Evolutionary conservation across 2,329 filamentous ascomycete species (phyloP), one percentile per base, ranked within the genome.

Genomic region (Arthroderma sp.): DNA sequence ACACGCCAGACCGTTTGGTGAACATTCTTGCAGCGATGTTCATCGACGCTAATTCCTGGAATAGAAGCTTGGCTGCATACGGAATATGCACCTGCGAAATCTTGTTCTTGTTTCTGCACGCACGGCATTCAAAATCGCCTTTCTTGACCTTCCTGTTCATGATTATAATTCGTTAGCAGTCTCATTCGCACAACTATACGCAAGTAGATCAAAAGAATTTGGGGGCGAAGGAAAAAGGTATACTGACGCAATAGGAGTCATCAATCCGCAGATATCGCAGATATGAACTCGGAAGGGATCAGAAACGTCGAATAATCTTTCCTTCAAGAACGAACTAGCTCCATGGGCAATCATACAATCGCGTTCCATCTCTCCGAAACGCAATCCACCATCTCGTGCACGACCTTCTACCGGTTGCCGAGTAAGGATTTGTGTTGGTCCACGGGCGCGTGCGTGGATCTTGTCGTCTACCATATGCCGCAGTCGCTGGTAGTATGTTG

Each of bases 321-420:
- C 91, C 70, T 98, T 98, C 60, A 98, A 69, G 76, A 98, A 98
- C 1, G 88, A 83, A 44, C 86, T 89, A 3, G 93, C 91, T 62
- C 91, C 91, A 64, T 98, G 93, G n/a, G 93, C 87, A 71, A 98
- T 98, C 91, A 98, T 98, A 65, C 91, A 98, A 78, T 98, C 93
- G 71, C 93, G 89, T 69, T 98, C 93, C 91, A 98, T 98, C 74
- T 98, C 91, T 80, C 91, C 91, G 78, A 98, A 98, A 62, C 93
- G 89, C 38, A 98, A 76, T 72, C 91, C 91, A 75, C 91, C 91
- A 63, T 98, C 93, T 67, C 93, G 75, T 3, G 91, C 91, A 78
- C 93, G 85, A 83, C 91, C 91, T 69, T 98, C 91, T 9, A 98
- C 91, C 11, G 91, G 91, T 66, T 98, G 91, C 47, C 93, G 77